A percentile compares a stretch with the other conserved stretches of the same genome.
phyloP scores from a whole-genome alignment of 768 basidiomycete species.

The Boletus vermiculosoides region DNA sequence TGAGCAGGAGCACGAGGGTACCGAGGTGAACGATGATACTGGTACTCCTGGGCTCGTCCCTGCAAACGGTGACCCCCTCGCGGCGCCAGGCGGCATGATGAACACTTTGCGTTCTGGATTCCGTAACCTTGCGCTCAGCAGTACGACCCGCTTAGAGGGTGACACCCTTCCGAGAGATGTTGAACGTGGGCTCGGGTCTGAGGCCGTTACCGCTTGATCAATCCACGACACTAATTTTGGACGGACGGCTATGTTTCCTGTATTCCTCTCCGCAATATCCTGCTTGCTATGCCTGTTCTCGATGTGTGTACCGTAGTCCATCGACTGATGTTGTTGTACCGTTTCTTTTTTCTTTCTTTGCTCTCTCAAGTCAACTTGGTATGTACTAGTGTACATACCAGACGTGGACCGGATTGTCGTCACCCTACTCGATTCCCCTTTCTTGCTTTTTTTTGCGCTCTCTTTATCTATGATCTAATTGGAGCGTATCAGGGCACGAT shows the following conservation, averaged over 20 bases:
- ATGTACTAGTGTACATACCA: background rate
- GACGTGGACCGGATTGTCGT: background rate
- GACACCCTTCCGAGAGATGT: slow-evolving; percentile 32
- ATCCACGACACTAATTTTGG: background rate
- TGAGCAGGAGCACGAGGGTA: slow-evolving; percentile 22
- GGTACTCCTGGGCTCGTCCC: background rate
- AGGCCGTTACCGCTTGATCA: slow-evolving; percentile 11
- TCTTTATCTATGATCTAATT: background rate
- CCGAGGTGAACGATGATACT: background rate
- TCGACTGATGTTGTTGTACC: background rate
- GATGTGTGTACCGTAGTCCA: background rate
- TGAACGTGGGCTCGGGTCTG: slow-evolving; percentile 23
- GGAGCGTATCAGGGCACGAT: background rate
- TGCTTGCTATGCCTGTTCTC: background rate
- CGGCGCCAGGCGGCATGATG: slow-evolving; percentile 20
- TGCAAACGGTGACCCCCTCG: slow-evolving; percentile 12
- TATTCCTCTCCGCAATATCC: background rate
- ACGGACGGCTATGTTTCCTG: background rate
- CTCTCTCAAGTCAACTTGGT: background rate
- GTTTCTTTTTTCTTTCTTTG: background rate
- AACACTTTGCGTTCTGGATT: slow-evolving; percentile 27
- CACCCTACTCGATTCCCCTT: background rate
- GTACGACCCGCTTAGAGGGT: slow-evolving; percentile 17
- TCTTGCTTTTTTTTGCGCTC: background rate
- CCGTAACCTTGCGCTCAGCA: slow-evolving; percentile 24